Percentiles rank a stretch among this genome's conserved stretches.
Conservation (phyloP, 2,329 filamentous ascomycete species). For the Chrysoporthe deuterocubensis region DNA sequence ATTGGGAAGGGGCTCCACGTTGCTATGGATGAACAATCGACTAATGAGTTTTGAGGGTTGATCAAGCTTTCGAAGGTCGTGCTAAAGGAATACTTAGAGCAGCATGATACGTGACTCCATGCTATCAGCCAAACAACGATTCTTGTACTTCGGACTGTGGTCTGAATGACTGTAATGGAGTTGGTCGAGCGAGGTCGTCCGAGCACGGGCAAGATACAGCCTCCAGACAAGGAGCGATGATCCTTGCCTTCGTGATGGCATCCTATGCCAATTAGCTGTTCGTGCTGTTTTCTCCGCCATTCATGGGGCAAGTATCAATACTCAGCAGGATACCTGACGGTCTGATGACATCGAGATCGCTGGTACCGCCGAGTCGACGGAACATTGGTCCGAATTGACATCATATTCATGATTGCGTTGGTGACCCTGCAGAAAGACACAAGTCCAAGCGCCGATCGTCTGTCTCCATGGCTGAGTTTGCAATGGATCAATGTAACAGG, state of each 20-base stretch:
- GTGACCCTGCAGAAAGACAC: neutral
- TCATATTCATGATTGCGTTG: neutral
- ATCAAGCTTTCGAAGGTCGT: neutral
- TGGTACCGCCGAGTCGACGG: neutral
- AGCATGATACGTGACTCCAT: neutral
- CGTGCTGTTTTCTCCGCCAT: slow-evolving; percentile 2
- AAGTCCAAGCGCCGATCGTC: neutral
- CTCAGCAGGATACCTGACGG: neutral
- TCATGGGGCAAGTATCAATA: neutral
- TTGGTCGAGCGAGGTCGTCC: neutral
- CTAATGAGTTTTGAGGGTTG: neutral
- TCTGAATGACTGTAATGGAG: neutral
- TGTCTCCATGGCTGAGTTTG: neutral
- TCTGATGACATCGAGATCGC: slow-evolving; percentile 6
- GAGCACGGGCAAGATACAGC: slow-evolving; percentile 1
- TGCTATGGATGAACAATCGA: neutral
- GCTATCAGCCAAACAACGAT: neutral
- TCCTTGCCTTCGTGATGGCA: neutral
- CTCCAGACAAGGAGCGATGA: neutral
- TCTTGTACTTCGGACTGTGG: neutral
- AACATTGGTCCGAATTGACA: slow-evolving; percentile 3
- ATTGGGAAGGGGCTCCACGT: neutral
- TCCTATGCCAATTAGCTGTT: neutral
- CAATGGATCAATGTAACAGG: slow-evolving; percentile 4
- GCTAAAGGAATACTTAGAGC: neutral